Evolutionary conservation across 2,329 filamentous ascomycete species (phyloP).

Genomic region (Bipolaris bicolor): DNA sequence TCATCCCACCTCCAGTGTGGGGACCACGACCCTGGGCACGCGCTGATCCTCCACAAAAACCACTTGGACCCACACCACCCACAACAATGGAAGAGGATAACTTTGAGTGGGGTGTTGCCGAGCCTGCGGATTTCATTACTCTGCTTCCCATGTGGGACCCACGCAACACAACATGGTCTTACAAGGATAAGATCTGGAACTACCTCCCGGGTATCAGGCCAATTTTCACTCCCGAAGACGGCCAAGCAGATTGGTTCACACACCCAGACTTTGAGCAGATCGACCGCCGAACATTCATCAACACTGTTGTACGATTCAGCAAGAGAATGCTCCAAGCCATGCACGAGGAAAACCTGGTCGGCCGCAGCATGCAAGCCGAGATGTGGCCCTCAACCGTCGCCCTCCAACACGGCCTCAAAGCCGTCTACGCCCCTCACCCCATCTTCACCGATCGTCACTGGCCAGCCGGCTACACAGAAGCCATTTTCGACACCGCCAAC

Average conservation of each 20-base stretch:
- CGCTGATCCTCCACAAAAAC: slow-evolving; percentile 67
- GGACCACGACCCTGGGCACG: slow-evolving; percentile 73
- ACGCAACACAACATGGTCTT: slow-evolving; percentile 78
- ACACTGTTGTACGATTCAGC: slow-evolving; percentile 84
- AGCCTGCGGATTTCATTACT: slow-evolving; percentile 90
- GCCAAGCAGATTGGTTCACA: slow-evolving; percentile 61
- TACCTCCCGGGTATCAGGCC: slow-evolving; percentile 65
- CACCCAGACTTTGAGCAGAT: slow-evolving; percentile 57
- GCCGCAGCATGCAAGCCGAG: slow-evolving; percentile 91
- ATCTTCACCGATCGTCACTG: slow-evolving; percentile 86
- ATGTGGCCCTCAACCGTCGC: slow-evolving; percentile 94
- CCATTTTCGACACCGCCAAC: slow-evolving; percentile 71
- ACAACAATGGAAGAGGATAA: slow-evolving; percentile 77
- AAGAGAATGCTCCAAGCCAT: slow-evolving; percentile 80
- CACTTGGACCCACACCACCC: slow-evolving; percentile 76
- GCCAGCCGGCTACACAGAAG: slow-evolving; percentile 78
- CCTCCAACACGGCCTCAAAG: slow-evolving; percentile 90
- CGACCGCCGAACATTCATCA: slow-evolving; percentile 82
- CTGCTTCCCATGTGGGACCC: slow-evolving; percentile 93
- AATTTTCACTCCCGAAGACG: slow-evolving; percentile 85
- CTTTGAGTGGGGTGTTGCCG: slow-evolving; percentile 84
- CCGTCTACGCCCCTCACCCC: slow-evolving; percentile 87
- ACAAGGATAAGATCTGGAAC: slow-evolving; percentile 58
- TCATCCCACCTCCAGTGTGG: slow-evolving; percentile 72
- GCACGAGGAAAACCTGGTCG: slow-evolving; percentile 88